A percentile compares a stretch with the other conserved stretches of the same genome.
Evolutionary conservation across 1,284 basidiomycete species (phyloP).

Genomic region (Naganishia sp.): DNA sequence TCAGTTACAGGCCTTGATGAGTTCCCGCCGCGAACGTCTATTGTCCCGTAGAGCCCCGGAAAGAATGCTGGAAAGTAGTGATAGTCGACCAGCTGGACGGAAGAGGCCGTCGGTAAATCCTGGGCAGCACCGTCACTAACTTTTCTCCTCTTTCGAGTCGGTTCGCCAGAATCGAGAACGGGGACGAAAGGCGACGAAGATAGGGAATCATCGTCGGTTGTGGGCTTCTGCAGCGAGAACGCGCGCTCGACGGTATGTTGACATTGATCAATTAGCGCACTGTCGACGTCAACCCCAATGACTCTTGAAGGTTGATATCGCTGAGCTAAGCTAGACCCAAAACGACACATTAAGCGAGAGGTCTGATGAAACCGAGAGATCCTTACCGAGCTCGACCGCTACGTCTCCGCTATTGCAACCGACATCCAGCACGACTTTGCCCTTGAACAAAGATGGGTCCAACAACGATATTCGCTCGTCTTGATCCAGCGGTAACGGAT

Average conservation of each 20-base stretch:
- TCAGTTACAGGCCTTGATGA: background rate
- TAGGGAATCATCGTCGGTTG: background rate
- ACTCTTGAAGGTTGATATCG: conserved; percentile 20
- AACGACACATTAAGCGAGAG: background rate
- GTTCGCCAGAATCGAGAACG: background rate
- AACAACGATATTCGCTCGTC: conserved; percentile 26
- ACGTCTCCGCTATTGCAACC: conserved; percentile 35
- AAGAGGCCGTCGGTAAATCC: background rate
- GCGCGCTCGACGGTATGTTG: conserved; percentile 25
- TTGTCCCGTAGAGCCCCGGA: conserved; percentile 20
- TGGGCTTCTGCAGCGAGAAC: conserved; percentile 28
- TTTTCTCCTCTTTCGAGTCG: conserved; percentile 16
- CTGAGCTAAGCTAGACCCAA: conserved; percentile 29
- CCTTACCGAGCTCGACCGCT: conserved; percentile 33
- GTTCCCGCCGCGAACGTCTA: conserved; percentile 13
- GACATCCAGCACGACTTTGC: conserved; percentile 29
- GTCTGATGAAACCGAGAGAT: background rate
- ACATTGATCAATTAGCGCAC: conserved; percentile 27
- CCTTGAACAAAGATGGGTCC: conserved; percentile 12
- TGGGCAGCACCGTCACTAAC: conserved; percentile 6
- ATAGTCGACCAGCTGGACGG: background rate
- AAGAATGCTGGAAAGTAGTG: conserved; percentile 34
- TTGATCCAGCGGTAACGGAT: conserved; percentile 22
- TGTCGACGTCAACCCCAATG: conserved; percentile 35
- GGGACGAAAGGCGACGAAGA: too few species aligned